Conservation (phyloP, 108 stramenopile species). For the Cyclotella choctawhatcheeana region DNA sequence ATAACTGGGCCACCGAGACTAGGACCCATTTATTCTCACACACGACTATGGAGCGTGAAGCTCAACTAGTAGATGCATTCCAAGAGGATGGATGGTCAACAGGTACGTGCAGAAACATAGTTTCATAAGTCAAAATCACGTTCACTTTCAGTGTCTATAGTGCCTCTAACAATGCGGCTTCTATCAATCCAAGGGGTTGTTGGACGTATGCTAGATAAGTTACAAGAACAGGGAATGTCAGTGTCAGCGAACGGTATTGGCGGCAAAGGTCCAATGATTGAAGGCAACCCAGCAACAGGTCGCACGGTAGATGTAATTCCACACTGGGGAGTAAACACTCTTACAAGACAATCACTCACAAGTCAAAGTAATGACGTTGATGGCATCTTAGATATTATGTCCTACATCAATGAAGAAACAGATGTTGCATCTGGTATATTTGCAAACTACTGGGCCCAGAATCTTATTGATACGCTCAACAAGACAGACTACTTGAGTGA, state of each 20-base stretch:
- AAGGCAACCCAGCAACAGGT: constrained; percentile 39
- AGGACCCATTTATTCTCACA: constrained; percentile 36
- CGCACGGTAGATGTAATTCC: constrained; percentile 42
- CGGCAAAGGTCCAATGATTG: constrained; percentile 33
- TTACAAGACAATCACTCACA: constrained; percentile 16
- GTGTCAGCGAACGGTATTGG: constrained; percentile 43
- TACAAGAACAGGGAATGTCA: constrained; percentile 26
- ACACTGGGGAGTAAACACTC: constrained; percentile 13
- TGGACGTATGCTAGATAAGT: no score
- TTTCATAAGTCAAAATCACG: no score
- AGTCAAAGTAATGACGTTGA: neutral
- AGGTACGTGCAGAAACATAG: no score
- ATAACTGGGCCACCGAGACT: constrained; percentile 33
- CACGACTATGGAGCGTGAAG: constrained; percentile 33
- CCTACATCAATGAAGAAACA: constrained; percentile 27
- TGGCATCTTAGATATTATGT: constrained; percentile 7
- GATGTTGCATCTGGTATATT: constrained; percentile 36
- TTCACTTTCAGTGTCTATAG: no score
- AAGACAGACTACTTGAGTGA: constrained; percentile 21
- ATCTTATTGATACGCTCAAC: constrained; percentile 40
- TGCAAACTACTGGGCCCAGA: constrained; percentile 49
- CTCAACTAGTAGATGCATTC: constrained; percentile 39
- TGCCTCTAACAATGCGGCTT: no score
- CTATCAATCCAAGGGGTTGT: no score
- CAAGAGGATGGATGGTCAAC: constrained; percentile 33